A percentile compares a stretch with the other conserved stretches of the same genome.
phyloP scores from a whole-genome alignment of 176 grass and related monocot species.

The Triticum monococcum region DNA sequence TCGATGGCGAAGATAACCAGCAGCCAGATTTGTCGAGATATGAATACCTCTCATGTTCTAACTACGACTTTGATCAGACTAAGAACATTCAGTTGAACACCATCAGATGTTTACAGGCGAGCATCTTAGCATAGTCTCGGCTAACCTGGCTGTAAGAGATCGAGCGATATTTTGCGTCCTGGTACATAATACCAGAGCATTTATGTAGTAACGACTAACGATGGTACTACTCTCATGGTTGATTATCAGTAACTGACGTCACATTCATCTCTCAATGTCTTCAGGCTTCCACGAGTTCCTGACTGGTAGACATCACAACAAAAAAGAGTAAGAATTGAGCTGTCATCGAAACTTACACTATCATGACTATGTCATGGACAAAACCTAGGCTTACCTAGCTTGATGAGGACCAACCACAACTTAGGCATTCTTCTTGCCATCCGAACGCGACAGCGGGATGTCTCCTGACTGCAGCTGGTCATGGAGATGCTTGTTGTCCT shows the following conservation, averaged over 20 bases:
- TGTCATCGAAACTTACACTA: neutral
- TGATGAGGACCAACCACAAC: neutral
- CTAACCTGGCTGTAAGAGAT: neutral
- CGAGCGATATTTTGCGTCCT: neutral
- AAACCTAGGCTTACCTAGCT: slow-evolving; percentile 1
- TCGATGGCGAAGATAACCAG: neutral
- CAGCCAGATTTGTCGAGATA: neutral
- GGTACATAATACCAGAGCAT: neutral
- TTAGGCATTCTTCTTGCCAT: slow-evolving; percentile 52
- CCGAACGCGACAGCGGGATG: neutral
- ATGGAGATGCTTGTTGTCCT: slow-evolving; percentile 63
- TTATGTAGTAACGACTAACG: neutral
- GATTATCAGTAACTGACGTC: slow-evolving; percentile 3
- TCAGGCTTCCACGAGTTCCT: neutral
- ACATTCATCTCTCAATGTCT: neutral
- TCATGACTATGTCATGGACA: neutral
- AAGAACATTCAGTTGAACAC: neutral
- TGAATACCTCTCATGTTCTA: neutral
- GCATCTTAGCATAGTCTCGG: neutral
- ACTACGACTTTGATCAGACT: neutral
- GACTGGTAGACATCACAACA: neutral
- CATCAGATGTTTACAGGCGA: slow-evolving; percentile 22
- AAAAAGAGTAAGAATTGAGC: neutral
- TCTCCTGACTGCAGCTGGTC: slow-evolving; percentile 35
- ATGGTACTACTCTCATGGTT: neutral